Conservation (phyloP, 805 yeast species). For the Metschnikowia vanudenii region DNA sequence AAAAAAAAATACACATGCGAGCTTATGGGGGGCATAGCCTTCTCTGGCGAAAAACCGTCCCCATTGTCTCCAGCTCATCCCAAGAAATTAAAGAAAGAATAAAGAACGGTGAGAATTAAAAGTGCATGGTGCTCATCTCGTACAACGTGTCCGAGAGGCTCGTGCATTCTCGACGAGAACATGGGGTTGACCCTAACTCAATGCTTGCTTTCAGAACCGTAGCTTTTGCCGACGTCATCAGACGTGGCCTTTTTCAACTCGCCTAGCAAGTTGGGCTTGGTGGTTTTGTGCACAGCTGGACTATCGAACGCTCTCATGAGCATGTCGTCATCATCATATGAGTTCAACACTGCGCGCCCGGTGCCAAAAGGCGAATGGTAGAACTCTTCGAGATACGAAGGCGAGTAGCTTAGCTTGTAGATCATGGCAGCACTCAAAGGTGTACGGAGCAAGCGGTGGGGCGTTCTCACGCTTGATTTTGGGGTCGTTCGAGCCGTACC, state of each 20-base stretch:
- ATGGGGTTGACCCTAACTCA: too few species aligned
- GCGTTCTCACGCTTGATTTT: constrained; percentile 35
- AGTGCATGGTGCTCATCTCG: neutral
- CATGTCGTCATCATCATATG: constrained; percentile 48
- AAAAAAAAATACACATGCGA: constrained; percentile 1
- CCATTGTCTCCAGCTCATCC: neutral
- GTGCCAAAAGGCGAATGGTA: constrained; percentile 45
- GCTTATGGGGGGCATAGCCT: neutral
- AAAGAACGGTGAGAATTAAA: neutral
- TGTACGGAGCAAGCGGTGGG: constrained; percentile 36
- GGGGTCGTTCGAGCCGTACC: constrained; percentile 31
- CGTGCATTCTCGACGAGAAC: too few species aligned
- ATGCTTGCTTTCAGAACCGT: constrained; percentile 3
- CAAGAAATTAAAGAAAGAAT: neutral
- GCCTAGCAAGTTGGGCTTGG: constrained; percentile 11
- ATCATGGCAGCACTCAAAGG: constrained; percentile 45
- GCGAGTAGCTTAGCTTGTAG: constrained; percentile 62
- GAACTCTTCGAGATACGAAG: constrained; percentile 65
- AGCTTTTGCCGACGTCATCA: neutral
- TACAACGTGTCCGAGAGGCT: neutral
- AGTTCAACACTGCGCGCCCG: constrained; percentile 25
- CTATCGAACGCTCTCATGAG: constrained; percentile 40
- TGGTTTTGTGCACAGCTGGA: constrained; percentile 15
- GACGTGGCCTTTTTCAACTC: constrained; percentile 14
- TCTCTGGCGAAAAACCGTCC: neutral